Conservation (phyloP, 176 grass and related monocot genomes). For the Rhipidocladum racemiflorum region DNA sequence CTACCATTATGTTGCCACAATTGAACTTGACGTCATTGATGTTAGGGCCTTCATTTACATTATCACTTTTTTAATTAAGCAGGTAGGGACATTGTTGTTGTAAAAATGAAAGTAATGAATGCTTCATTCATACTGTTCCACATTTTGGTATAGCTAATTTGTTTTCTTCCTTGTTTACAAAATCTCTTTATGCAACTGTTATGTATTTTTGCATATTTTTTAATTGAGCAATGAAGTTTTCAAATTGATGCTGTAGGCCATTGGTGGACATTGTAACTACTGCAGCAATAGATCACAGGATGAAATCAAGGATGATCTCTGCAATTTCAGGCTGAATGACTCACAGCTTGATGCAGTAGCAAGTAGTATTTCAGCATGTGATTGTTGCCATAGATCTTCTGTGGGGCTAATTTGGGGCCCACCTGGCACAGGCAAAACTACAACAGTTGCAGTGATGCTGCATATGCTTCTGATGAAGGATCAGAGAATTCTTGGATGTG, state of each 20-base stretch:
- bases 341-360: conserved; percentile 57
- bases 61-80: not conserved
- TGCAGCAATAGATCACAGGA: not conserved
- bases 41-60: conserved; percentile 9
- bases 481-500: conserved; percentile 67
- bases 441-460: conserved; percentile 65
- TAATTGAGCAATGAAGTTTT: conserved; percentile 20
- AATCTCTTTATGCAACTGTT: conserved; percentile 26
- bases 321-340: conserved; percentile 49
- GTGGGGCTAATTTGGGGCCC: conserved; percentile 74
- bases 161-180: conserved; percentile 11
- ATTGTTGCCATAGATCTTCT: conserved; percentile 42
- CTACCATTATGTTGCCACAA: not conserved
- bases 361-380: conserved; percentile 50
- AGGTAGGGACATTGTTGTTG: conserved; percentile 2
- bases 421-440: conserved; percentile 85
- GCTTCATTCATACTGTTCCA: conserved; percentile 4
- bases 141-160: conserved; percentile 11
- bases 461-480: conserved; percentile 51
- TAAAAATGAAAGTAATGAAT: not conserved
- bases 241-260: conserved; percentile 32
- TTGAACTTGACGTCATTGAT: not conserved
- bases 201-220: conserved; percentile 3
- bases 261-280: not conserved
- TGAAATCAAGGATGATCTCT: not conserved